Evolutionary conservation across 176 grass and related monocot genomes (phyloP), one percentile per base, ranked within the genome.

Genomic region (Aegilops bicornis): DNA sequence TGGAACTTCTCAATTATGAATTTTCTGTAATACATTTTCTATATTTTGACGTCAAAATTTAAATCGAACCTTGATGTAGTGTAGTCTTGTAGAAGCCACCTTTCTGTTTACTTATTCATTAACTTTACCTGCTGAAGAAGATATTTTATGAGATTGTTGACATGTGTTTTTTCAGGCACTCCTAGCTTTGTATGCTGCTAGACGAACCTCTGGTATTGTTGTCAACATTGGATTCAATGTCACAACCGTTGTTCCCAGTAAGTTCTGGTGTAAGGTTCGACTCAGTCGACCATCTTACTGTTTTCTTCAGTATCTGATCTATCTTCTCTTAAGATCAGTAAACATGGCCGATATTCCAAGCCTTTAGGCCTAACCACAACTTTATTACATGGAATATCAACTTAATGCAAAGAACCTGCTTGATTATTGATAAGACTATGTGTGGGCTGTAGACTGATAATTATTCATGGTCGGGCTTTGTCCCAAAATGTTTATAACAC

Each of bases 151-250:
- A 50, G 31, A 52, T 47, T 66, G 69, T 43, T 84, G 69, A 56
- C 76, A 80, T 87, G 83, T 87, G 35, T 11, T 32, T 47, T 89
- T 90, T 5, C 82, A 98, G 96, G 93, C 96, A 86, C 86, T 98
- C 71, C 79, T 98, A 87, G 87, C 93, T 91, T 87, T 98, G 77
- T 96, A 94, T 91, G 91, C 96, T 87, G 89, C 94, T 86, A 94
- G 81, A 88, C 80, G 76, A 37, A 94, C 88, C 37, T 98, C 96
- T 68, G 93, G 96, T 52, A 94, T 98, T 69, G 88, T 98, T 88
- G 90, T 98, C 76, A 93, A 98, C 86, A 89, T 98, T 91, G 96
- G 96, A 78, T 98, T 98, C 83, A 90, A 98, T 87, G 56, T 65
- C 40, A 98, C 96, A 24, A 94, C 90, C 52, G 30, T 98, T 73